Evolutionary conservation across 371 early-diverging fungal species (phyloP).

Genomic region (Ordospora pajunii): DNA sequence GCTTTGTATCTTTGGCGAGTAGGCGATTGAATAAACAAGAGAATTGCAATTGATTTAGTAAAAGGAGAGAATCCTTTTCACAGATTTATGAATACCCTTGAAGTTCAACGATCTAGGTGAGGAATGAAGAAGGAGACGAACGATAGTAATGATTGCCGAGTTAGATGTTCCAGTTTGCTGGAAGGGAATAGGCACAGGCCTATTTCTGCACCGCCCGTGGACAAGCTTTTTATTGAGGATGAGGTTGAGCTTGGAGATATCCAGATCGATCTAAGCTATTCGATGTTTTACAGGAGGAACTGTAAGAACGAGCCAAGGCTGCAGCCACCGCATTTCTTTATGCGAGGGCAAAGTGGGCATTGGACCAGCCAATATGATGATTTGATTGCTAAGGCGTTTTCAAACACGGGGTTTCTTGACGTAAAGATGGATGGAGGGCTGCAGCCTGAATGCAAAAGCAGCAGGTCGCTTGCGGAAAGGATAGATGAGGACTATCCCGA

Average conservation of each 20-base stretch:
- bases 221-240: constrained; percentile 45
- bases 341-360: constrained; percentile 29
- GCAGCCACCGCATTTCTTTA: constrained; percentile 60
- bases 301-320: constrained; percentile 62
- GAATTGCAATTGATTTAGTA: neutral
- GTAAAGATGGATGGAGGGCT: constrained; percentile 32
- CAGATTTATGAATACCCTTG: constrained; percentile 11
- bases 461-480: constrained; percentile 29
- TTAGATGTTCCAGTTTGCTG: neutral
- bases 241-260: constrained; percentile 43
- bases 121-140: constrained; percentile 5
- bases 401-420: constrained; percentile 19
- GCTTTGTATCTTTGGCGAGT: too few species aligned
- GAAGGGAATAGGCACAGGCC: constrained; percentile 9
- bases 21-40: too few species aligned
- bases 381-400: constrained; percentile 43
- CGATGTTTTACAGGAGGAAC: constrained; percentile 62
- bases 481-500: constrained; percentile 51
- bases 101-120: neutral
- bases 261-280: constrained; percentile 61
- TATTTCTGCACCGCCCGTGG: constrained; percentile 49
- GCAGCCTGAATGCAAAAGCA: neutral
- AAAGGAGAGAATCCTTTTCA: neutral
- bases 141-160: neutral
- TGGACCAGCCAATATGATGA: constrained; percentile 39